phyloP scores from a whole-genome alignment of 495 filamentous ascomycete species.

The Sordaria brevicollis region DNA sequence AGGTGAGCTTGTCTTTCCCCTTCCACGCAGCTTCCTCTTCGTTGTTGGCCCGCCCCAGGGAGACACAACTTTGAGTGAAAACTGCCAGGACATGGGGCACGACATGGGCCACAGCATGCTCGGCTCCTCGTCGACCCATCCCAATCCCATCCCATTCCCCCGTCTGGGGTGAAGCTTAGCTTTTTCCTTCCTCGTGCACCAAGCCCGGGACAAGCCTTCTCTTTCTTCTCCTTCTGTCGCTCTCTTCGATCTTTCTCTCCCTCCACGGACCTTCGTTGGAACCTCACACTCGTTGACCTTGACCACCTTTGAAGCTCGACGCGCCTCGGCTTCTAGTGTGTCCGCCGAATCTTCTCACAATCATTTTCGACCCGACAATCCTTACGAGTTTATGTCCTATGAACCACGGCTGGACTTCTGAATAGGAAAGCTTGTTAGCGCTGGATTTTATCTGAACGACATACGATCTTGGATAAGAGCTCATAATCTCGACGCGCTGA shows the following conservation, averaged over 20 bases:
- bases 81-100: slow-evolving; percentile 5
- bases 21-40: not conserved
- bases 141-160: not conserved
- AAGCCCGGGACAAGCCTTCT: not conserved
- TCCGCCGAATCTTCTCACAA: not conserved
- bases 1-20: slow-evolving; percentile 2
- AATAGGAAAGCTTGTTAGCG: not conserved
- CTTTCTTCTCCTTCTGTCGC: slow-evolving; percentile 13
- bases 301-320: not conserved
- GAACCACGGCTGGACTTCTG: not conserved
- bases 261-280: not conserved
- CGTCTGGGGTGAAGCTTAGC: slow-evolving; percentile 1
- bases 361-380: not conserved
- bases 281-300: slow-evolving; percentile 3
- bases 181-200: not conserved
- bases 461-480: not conserved
- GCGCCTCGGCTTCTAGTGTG: not conserved
- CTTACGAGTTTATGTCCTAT: not conserved
- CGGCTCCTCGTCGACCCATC: not conserved
- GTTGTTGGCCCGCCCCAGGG: slow-evolving; percentile 1
- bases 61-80: not conserved
- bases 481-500: not conserved
- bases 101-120: slow-evolving; percentile 5
- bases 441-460: not conserved
- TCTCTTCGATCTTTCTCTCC: not conserved